These are phyloP conservation scores for Juncus effusus DNA, from an alignment of 176 grass and related monocot species.

Conservation along the genomic window DNA sequence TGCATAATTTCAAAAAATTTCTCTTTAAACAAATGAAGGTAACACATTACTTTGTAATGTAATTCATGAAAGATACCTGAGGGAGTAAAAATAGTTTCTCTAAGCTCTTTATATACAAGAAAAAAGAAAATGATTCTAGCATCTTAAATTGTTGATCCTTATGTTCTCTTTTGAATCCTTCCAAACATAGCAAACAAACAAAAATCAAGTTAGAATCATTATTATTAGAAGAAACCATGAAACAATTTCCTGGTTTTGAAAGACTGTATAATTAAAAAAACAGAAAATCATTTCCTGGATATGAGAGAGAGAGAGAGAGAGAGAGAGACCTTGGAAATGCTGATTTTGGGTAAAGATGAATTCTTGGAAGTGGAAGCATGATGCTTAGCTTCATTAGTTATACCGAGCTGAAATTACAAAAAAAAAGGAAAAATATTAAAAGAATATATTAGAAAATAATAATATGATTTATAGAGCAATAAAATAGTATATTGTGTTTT, in stretches of 20 bases:
- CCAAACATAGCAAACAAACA: constrained; percentile 31
- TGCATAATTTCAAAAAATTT: too few relatives aligned
- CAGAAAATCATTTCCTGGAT: not conserved
- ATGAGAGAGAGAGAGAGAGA: not conserved
- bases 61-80: too few relatives aligned
- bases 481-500: not conserved
- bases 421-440: constrained; percentile 9
- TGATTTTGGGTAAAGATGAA: constrained; percentile 25
- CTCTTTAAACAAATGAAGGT: too few relatives aligned
- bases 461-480: not conserved
- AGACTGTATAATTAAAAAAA: too few relatives aligned
- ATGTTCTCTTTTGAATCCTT: constrained; percentile 95
- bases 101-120: constrained; percentile 1
- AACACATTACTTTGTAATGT: too few relatives aligned
- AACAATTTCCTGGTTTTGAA: too few relatives aligned
- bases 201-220: constrained; percentile 18
- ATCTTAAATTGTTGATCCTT: constrained; percentile 28
- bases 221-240: not conserved
- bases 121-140: not conserved
- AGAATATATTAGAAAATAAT: not conserved
- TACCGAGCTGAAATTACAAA: constrained; percentile 44
- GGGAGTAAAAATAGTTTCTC: constrained; percentile 8
- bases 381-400: constrained; percentile 29
- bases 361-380: constrained; percentile 24
- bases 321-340: constrained; percentile 51